Conservation (phyloP, 768 basidiomycete species). For the Lactarius indigo region DNA sequence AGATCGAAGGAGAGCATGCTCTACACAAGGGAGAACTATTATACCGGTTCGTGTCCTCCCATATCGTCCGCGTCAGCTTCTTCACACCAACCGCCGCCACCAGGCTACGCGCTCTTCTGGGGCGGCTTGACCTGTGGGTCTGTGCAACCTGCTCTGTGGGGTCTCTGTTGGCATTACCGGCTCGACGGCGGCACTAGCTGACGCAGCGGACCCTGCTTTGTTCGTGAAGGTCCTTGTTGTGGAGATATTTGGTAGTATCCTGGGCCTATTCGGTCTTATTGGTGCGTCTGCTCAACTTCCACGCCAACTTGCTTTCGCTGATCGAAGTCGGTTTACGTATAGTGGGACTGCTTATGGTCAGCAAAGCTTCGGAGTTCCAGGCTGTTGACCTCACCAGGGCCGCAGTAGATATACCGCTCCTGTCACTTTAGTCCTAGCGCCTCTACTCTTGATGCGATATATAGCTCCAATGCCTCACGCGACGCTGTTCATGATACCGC, state of each 20-base stretch:
- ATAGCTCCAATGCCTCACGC: not conserved
- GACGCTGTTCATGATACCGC: constrained; percentile 65
- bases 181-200: constrained; percentile 90
- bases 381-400: constrained; percentile 31
- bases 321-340: constrained; percentile 10
- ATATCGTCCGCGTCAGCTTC: constrained; percentile 1
- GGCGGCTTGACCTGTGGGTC: constrained; percentile 91
- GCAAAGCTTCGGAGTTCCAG: constrained; percentile 57
- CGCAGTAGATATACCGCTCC: constrained; percentile 1
- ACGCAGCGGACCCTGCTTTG: constrained; percentile 90
- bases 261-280: constrained; percentile 91
- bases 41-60: constrained; percentile 59
- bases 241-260: constrained; percentile 88
- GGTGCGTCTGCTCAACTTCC: constrained; percentile 47
- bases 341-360: constrained; percentile 83
- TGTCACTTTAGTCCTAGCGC: constrained; percentile 4
- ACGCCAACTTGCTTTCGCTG: constrained; percentile 1
- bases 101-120: constrained; percentile 94
- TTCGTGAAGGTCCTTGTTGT: constrained; percentile 98
- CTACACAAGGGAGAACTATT: constrained; percentile 87
- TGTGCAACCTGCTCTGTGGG: constrained; percentile 94
- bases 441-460: not conserved
- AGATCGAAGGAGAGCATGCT: constrained; percentile 63
- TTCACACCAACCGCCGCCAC: not conserved
- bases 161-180: constrained; percentile 93